Base-by-base conservation (phyloP, 768 basidiomycete genomes). In the Lentinula detonsa region DNA sequence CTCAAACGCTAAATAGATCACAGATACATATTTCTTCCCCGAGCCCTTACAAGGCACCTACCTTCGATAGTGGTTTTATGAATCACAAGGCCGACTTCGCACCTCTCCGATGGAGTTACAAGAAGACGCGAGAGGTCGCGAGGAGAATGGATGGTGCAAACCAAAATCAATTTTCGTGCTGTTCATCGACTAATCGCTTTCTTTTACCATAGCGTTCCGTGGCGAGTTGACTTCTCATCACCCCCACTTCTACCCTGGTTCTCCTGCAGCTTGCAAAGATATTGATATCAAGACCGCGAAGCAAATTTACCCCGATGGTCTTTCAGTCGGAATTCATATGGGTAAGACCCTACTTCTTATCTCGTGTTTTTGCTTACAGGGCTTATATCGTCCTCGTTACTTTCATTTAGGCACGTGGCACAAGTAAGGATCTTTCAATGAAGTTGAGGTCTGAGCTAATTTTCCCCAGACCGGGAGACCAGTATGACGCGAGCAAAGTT, bases 31-130 rank as follows among this genome's bases (percentile, higher is more conserved):
- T 88, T 69, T 67, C 73, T 50, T 85, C 83, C 21, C 62, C 78
- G 49, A 84, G 77, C 75, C 86, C 87, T 4, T 88, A 87, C 73
- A 71, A 74, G 65, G 83, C 82, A 64, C 86, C 87, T 4, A 75
- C 70, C 73, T 88, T 87, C 67, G 87, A 89, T 74, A 81, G 80
- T 61, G 87, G 87, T n/a, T 88, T 89, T 81, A 85, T 89, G 87
- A 88, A 86, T 75, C 70, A 88, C 76, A 86, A 86, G 76, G 87
- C 87, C 33, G 87, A 88, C 74, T 87, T 87, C 66, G 86, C 85
- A 23, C 87, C 87, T 13, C 84, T 88, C 65, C 83, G 86, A 39
- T 88, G 87, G 87, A 84, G 84, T 69, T 88, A 88, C 77, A 88
- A 88, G 83, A 85, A 84, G 78, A 86, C 85, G 15, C 83, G 87